Base-by-base conservation (phyloP, 805 yeast genomes). In the Pichia paraexigua region DNA sequence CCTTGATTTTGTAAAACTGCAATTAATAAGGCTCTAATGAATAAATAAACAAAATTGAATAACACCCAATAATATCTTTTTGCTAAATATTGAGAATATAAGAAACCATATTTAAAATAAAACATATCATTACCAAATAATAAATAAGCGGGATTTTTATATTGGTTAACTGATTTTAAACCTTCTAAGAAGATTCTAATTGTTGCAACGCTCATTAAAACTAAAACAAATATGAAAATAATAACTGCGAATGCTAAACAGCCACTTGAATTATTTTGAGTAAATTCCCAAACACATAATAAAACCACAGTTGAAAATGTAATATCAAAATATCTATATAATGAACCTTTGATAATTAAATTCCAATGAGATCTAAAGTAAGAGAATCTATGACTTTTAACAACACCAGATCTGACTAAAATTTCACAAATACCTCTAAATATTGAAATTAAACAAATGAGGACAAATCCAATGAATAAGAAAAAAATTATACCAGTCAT, bases 41-140 rank as follows among this genome's bases (percentile, higher is more conserved):
- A 76, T 44, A 83, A 74, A 66, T 90, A 90, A 10, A 71, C 44
- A 59, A 92, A 71, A 46, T 82, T 66, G 22, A 87, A 79, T 2
- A 79, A 67, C 50, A 91, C 75, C 79, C 92, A 94, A 76, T 85
- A 94, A 70, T 85, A 94, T 55, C 81, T 77, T 50, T 85, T 87
- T 11, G 98, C 97, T 56, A 88, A 78, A 73, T 79, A 94, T 70
- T 90, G 97, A 37, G 90, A 89, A 61, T 94, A 94, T 57, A 94
- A 67, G 69, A 94, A 94, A 0, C 99, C 99, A 71, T 85, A 92
- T 61, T 87, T 80, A 74, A 89, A 88, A 60, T 94, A 75, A 53
- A 87, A 80, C 43, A 75, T 78, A 5, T 83, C 77, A 64, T 94
- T 95, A 46, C 98, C 96, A 62, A 78, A 94, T 55, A 94, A 75